Conservation (phyloP, 2,329 filamentous ascomycete genomes). For the Nannizzia gypsea region DNA sequence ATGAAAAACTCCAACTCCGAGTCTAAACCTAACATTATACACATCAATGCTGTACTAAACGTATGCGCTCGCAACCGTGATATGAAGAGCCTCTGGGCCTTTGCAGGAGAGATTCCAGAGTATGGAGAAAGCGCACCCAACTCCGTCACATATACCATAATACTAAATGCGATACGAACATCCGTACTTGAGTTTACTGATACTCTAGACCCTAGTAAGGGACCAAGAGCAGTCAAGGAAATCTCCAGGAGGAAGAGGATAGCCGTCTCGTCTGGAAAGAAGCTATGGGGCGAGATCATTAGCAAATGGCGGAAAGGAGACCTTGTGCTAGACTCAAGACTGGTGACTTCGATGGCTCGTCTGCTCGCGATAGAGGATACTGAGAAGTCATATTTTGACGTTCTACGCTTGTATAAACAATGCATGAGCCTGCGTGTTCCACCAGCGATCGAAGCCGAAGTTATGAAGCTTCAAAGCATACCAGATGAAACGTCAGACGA, state of each 20-base stretch:
- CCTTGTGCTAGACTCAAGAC: constrained; percentile 60
- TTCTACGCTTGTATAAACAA: constrained; percentile 67
- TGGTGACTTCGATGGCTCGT: constrained; percentile 71
- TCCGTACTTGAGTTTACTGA: constrained; percentile 23
- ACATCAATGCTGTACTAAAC: constrained; percentile 77
- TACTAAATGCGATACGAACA: constrained; percentile 62
- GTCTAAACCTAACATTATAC: constrained; percentile 62
- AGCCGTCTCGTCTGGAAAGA: constrained; percentile 54
- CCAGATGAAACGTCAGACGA: constrained; percentile 15
- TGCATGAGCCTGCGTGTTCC: constrained; percentile 58
- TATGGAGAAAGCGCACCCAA: constrained; percentile 53
- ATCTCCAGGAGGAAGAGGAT: constrained; percentile 21
- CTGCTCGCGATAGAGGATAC: constrained; percentile 55
- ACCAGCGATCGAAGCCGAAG: constrained; percentile 7
- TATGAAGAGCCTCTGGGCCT: constrained; percentile 67
- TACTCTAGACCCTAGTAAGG: constrained; percentile 20
- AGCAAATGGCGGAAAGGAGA: constrained; percentile 61
- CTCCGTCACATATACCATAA: constrained; percentile 63
- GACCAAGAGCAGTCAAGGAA: constrained; percentile 12
- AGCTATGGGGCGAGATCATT: constrained; percentile 71
- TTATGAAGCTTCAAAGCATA: background rate
- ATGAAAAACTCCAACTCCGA: constrained; percentile 53
- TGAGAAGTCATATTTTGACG: constrained; percentile 53
- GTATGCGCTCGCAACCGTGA: constrained; percentile 65
- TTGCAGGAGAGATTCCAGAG: constrained; percentile 61